Conservation (phyloP, 306 rosid genomes). For the Cyclanthera cordifolia region DNA sequence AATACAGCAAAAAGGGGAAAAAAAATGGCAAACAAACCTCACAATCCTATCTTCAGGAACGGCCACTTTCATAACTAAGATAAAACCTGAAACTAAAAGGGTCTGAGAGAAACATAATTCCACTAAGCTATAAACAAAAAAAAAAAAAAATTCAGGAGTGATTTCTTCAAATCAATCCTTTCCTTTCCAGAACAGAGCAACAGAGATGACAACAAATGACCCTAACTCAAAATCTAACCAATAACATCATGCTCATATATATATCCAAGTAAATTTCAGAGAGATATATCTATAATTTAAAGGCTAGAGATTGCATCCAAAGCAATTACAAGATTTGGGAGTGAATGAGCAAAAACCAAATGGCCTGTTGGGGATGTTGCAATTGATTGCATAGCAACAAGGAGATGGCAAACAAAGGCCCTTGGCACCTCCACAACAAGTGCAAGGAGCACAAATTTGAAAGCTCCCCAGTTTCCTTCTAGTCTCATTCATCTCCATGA, state of each 20-base stretch:
- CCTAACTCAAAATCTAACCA: constrained; percentile 5
- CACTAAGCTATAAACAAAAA: not conserved
- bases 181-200: not conserved
- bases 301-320: constrained; percentile 73
- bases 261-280: not conserved
- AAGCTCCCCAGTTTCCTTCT: constrained; percentile 82
- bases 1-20: not conserved
- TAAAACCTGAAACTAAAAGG: constrained; percentile 4
- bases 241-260: not conserved
- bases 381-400: constrained; percentile 97
- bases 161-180: constrained; percentile 12
- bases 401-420: constrained; percentile 91
- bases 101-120: not conserved
- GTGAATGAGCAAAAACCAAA: constrained; percentile 97
- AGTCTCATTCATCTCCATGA: constrained; percentile 69
- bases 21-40: not conserved
- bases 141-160: not conserved
- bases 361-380: constrained; percentile 94
- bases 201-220: constrained; percentile 3
- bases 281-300: not conserved
- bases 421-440: constrained; percentile 95
- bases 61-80: not conserved
- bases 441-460: constrained; percentile 85
- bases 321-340: constrained; percentile 99
- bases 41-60: constrained; percentile 10